Evolutionary conservation across 1,139 yeast species (phyloP).

Genomic region (Kodamaea fungicola): DNA sequence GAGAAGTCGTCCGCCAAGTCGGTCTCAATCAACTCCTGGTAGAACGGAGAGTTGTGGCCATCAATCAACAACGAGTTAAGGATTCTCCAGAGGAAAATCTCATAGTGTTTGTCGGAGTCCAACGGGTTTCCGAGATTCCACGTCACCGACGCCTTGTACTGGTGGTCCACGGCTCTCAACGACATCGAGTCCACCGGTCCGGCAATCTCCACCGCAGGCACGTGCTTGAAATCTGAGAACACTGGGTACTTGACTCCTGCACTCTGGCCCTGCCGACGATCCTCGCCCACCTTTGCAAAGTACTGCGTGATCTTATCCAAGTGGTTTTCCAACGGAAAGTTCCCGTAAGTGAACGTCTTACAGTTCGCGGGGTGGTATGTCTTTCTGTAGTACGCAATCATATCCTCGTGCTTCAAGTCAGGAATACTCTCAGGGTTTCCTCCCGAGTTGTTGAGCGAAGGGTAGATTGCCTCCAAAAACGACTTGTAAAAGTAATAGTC

Average conservation of each 20-base stretch:
- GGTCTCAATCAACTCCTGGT: constrained; percentile 78
- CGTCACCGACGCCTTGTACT: constrained; percentile 76
- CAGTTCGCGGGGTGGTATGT: constrained; percentile 92
- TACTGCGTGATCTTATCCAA: constrained; percentile 54
- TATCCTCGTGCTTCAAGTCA: constrained; percentile 66
- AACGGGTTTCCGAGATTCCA: constrained; percentile 82
- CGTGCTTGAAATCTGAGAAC: constrained; percentile 13
- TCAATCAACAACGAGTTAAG: constrained; percentile 73
- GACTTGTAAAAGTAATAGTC: constrained; percentile 81
- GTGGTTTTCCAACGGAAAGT: constrained; percentile 61
- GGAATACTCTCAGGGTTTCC: constrained; percentile 90
- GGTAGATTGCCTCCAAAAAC: constrained; percentile 82
- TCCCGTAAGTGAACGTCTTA: constrained; percentile 84
- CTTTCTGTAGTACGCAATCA: constrained; percentile 66
- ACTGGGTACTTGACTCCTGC: constrained; percentile 26
- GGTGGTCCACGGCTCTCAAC: constrained; percentile 59
- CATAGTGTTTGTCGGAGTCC: constrained; percentile 50
- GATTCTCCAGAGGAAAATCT: constrained; percentile 70
- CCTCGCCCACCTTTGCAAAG: constrained; percentile 38
- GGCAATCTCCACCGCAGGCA: constrained; percentile 21
- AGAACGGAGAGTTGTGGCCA: constrained; percentile 90
- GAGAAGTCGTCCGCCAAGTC: constrained; percentile 85
- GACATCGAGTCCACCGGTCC: constrained; percentile 86
- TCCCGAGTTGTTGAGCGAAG: constrained; percentile 83
- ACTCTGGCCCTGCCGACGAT: constrained; percentile 7